Percentiles rank a stretch among this genome's conserved stretches.
phyloP scores from a whole-genome alignment of 2,329 filamentous ascomycete species.

The Volutella citrinella region DNA sequence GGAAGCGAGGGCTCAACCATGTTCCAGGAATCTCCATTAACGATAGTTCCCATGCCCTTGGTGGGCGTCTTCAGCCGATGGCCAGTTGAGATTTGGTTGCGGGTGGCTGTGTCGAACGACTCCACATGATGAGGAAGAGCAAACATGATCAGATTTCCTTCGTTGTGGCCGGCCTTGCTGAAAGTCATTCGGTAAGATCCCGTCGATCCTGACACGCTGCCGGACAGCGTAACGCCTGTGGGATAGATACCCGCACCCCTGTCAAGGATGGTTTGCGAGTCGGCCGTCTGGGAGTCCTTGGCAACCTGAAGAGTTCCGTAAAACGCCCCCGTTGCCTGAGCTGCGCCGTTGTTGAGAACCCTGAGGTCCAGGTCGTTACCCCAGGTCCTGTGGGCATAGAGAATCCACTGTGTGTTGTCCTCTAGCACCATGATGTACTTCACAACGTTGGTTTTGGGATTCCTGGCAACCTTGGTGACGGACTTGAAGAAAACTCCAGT shows the following conservation, averaged over 20 bases:
- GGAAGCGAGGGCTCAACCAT: conserved; percentile 75
- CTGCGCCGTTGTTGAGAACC: conserved; percentile 61
- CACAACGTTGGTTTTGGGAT: conserved; percentile 60
- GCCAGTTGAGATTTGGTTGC: conserved; percentile 47
- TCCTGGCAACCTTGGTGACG: conserved; percentile 55
- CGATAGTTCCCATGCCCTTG: conserved; percentile 74
- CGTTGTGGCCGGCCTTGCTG: conserved; percentile 63
- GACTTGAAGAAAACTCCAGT: conserved; percentile 71
- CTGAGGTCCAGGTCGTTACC: conserved; percentile 64
- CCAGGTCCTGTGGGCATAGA: conserved; percentile 67
- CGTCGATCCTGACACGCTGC: conserved; percentile 52
- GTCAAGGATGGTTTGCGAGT: conserved; percentile 69
- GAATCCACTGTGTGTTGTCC: conserved; percentile 72
- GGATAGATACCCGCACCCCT: conserved; percentile 73
- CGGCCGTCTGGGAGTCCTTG: conserved; percentile 61
- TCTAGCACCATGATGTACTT: conserved; percentile 76
- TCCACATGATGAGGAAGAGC: conserved; percentile 81
- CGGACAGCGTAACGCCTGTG: conserved; percentile 60
- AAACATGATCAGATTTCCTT: conserved; percentile 72
- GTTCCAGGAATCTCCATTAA: conserved; percentile 72
- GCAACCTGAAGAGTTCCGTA: conserved; percentile 78
- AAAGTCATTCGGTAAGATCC: conserved; percentile 76
- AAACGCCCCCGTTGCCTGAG: conserved; percentile 66
- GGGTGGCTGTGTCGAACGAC: conserved; percentile 63
- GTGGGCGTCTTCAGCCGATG: conserved; percentile 77